phyloP scores from a whole-genome alignment of 805 yeast genomes.

The Saccharomycopsis fermentans region DNA sequence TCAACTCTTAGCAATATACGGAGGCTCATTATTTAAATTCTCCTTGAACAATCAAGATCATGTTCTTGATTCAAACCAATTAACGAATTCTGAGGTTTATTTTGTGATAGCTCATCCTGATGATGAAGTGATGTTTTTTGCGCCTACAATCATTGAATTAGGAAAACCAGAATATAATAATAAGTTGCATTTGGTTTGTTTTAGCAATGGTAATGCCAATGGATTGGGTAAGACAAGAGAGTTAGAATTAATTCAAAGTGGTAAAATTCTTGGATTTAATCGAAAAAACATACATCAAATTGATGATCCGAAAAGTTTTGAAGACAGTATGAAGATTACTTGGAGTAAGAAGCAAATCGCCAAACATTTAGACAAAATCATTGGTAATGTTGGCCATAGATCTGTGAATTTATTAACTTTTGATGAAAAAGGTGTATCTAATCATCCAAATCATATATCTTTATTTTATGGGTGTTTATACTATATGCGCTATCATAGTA shows the following conservation, averaged over 20 bases:
- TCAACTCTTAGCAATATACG: not conserved
- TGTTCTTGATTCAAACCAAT: conserved; percentile 7
- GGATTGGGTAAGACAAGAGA: conserved; percentile 59
- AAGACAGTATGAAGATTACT: conserved; percentile 54
- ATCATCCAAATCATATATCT: conserved; percentile 79
- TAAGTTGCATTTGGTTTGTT: conserved; percentile 49
- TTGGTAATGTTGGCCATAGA: conserved; percentile 17
- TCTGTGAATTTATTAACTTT: conserved; percentile 54
- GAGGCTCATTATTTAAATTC: not conserved
- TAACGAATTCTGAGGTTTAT: conserved; percentile 25
- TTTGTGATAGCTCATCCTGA: conserved; percentile 91
- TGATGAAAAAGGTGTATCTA: conserved; percentile 73
- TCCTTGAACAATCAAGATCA: not conserved
- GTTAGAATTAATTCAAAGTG: conserved; percentile 48
- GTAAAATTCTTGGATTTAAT: conserved; percentile 42
- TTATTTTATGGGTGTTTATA: conserved; percentile 40
- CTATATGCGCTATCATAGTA: conserved; percentile 23
- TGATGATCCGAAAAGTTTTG: conserved; percentile 36
- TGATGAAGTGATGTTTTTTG: conserved; percentile 96
- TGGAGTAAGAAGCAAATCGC: conserved; percentile 51
- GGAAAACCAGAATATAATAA: conserved; percentile 39
- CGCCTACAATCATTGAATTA: conserved; percentile 60
- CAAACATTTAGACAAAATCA: conserved; percentile 24
- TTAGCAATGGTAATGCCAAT: conserved; percentile 69
- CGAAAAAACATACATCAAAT: conserved; percentile 36